Conservation (phyloP, 139 green algal species). For the Mesostigma viride region DNA sequence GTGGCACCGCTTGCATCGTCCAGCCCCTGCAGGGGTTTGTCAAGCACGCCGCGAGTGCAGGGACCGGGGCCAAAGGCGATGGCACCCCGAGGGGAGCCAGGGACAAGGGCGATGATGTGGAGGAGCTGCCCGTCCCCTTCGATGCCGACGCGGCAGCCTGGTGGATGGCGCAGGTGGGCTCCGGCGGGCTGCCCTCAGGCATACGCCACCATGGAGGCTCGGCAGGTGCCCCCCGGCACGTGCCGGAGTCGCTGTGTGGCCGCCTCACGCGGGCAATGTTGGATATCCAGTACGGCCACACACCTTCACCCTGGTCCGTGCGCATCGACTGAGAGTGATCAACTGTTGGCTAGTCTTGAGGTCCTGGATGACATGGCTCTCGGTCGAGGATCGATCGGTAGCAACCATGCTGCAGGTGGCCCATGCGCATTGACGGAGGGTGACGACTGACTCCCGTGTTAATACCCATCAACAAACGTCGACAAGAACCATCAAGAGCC, state of each 20-base stretch:
- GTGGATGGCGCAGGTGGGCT: not conserved
- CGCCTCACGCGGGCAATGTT: constrained; percentile 18
- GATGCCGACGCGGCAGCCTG: not conserved
- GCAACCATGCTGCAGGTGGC: too few species aligned
- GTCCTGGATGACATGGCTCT: too few species aligned
- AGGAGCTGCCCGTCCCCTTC: not conserved
- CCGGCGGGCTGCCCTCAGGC: not conserved
- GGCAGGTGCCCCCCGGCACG: too few species aligned
- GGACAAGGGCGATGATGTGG: not conserved
- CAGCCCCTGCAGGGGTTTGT: constrained; percentile 43
- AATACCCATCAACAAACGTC: too few species aligned
- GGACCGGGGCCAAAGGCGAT: not conserved
- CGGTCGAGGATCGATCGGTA: too few species aligned
- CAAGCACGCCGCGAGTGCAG: constrained; percentile 2
- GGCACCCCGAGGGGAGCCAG: constrained; percentile 4
- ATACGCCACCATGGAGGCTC: not conserved
- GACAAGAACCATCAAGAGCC: too few species aligned
- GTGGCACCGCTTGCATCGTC: constrained; percentile 63
- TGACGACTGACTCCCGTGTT: too few species aligned
- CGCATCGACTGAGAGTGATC: too few species aligned
- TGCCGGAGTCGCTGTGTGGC: constrained; percentile 9
- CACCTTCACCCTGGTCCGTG: not conserved
- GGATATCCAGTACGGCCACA: constrained; percentile 31
- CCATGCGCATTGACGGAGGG: too few species aligned
- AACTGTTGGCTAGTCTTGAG: too few species aligned